Conservation (phyloP, 2,329 filamentous ascomycete genomes). For the Alternaria tenuissima region DNA sequence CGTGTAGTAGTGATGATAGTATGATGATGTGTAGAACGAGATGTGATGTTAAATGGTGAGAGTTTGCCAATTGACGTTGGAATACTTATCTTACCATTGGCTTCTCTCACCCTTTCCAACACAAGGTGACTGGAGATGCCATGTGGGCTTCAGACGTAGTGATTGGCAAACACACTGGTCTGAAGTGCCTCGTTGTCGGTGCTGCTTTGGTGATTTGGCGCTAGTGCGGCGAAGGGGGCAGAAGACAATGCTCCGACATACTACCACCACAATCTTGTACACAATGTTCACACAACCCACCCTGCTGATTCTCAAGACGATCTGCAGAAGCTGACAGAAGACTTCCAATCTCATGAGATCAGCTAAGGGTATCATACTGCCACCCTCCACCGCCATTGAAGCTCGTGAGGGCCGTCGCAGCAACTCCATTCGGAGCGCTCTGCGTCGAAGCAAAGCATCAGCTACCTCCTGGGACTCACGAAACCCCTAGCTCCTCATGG, state of each 20-base stretch:
- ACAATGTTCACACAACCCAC: neutral
- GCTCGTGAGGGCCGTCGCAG: neutral
- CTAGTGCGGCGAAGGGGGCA: neutral
- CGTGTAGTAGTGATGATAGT: neutral
- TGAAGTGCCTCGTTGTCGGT: neutral
- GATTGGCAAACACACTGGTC: neutral
- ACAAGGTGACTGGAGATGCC: constrained; percentile 2
- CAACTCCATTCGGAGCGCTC: neutral
- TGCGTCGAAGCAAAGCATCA: neutral
- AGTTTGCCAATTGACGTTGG: neutral
- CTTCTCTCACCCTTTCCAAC: neutral
- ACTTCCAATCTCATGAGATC: neutral
- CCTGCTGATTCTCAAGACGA: neutral
- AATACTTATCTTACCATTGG: neutral
- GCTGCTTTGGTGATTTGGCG: neutral
- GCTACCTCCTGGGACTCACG: neutral
- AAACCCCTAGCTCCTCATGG: neutral
- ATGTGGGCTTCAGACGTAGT: neutral
- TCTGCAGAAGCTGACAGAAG: neutral
- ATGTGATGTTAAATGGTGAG: neutral
- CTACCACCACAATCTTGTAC: neutral
- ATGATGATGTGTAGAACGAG: neutral
- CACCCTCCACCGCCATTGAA: neutral
- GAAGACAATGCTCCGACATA: neutral
- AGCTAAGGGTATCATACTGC: neutral